phyloP scores from a whole-genome alignment of 2,329 filamentous ascomycete genomes.

The Botrytis pseudocinerea region DNA sequence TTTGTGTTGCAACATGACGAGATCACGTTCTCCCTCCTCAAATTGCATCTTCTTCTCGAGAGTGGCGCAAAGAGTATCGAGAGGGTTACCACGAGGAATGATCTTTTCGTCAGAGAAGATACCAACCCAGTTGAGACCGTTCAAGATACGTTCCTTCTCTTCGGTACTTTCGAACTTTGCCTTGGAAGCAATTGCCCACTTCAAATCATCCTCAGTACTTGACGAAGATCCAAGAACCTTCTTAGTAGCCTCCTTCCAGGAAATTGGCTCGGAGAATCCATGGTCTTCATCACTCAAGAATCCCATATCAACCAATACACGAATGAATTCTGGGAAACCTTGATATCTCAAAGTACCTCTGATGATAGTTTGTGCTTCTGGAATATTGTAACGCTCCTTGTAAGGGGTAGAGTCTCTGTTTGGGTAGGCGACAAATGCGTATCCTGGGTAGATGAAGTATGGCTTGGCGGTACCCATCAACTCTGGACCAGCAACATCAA shows the following conservation, averaged over 20 bases:
- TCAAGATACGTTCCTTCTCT: constrained; percentile 68
- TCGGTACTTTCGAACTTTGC: constrained; percentile 68
- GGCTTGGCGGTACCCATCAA: constrained; percentile 88
- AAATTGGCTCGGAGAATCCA: constrained; percentile 61
- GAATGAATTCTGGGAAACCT: constrained; percentile 90
- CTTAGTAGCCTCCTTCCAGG: constrained; percentile 85
- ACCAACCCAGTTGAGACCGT: constrained; percentile 71
- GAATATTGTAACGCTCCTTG: constrained; percentile 86
- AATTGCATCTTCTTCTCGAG: constrained; percentile 93
- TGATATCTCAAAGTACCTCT: constrained; percentile 80
- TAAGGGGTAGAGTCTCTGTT: constrained; percentile 90
- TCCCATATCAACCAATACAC: constrained; percentile 82
- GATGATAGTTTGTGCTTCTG: constrained; percentile 85
- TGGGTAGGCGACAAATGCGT: constrained; percentile 86
- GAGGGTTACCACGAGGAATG: constrained; percentile 72
- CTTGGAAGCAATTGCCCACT: constrained; percentile 73
- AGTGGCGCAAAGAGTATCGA: constrained; percentile 87
- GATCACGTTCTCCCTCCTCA: constrained; percentile 77
- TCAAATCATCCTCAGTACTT: constrained; percentile 66
- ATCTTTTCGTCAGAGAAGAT: constrained; percentile 69
- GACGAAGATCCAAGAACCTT: constrained; percentile 72
- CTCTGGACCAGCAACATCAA: constrained; percentile 62
- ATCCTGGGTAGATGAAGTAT: constrained; percentile 81
- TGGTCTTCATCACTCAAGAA: constrained; percentile 75
- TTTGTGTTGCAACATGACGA: constrained; percentile 77